Base-by-base conservation (phyloP, 768 basidiomycete genomes). In the Phallus indusiatus region DNA sequence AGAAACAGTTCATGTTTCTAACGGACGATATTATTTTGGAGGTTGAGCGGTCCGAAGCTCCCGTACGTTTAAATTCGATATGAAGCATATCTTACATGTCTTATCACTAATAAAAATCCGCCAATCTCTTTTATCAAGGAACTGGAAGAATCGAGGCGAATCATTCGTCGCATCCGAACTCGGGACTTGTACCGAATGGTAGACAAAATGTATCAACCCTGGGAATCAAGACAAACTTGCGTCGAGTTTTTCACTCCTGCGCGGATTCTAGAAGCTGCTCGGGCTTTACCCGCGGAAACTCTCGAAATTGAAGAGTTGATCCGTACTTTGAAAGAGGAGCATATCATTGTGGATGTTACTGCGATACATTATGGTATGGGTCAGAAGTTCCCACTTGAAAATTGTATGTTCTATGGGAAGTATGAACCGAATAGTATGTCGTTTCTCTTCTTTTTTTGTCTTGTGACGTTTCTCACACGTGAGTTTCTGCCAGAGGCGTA, bases 351-450 rank as follows among this genome's bases (percentile, higher is more conserved):
- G 20, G 79, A 84, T 53, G 73, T 83, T 14, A 69, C 81, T 1
- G 64, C 68, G n/a, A 76, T 91, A 77, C 90, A 92, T 66, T 85
- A 87, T 64, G 90, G 90, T 2, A 88, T 86, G 82, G 74, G 79
- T 62, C 80, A 81, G 48, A 69, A 73, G 61, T 88, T 88, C 64
- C 90, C 90, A 1, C 66, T 91, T 50, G 78, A 85, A 49, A 76
- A 71, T 16, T 80, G 90, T 55, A 81, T 77, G 66, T 93, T 91
- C 66, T 91, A 90, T 65, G 81, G 83, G 0, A 90, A 90, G 68
- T 72, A 75, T 14, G 74, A 78, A 17, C 81, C 80, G 0, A 69
- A 83, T 59, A 64, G 88, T 90, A 65, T 60, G 77, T 68, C 12
- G 17, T 20, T 47, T 12, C 21, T 37, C 9, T 53, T 20, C 22